Percentiles rank a stretch among this genome's conserved stretches.
These are phyloP conservation scores for Candida sanyaensis DNA, from an alignment of 1,139 yeast species.

Conservation along the genomic window DNA sequence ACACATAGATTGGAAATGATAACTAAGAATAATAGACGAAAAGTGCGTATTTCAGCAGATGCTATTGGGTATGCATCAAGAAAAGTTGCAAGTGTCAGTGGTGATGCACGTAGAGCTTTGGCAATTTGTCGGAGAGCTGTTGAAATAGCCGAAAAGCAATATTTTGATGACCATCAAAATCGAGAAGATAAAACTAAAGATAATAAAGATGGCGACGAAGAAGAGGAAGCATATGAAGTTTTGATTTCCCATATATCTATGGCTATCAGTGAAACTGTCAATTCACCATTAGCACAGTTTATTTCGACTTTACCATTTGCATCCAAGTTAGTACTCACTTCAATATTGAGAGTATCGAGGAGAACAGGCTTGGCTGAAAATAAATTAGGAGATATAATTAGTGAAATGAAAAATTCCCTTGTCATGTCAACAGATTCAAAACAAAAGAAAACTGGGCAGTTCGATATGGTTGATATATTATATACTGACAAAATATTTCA, in stretches of 20 bases:
- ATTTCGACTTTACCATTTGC: conserved; percentile 64
- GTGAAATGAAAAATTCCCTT: conserved; percentile 60
- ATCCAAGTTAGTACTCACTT: conserved; percentile 69
- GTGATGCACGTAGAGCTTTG: conserved; percentile 94
- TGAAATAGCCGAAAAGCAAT: conserved; percentile 76
- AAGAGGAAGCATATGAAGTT: conserved; percentile 50
- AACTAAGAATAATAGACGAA: conserved; percentile 37
- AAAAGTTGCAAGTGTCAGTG: conserved; percentile 94
- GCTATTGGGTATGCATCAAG: conserved; percentile 92
- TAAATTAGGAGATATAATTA: conserved; percentile 72
- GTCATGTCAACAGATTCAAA: conserved; percentile 8
- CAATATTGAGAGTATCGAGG: conserved; percentile 63
- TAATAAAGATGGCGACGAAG: conserved; percentile 17
- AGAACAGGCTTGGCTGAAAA: conserved; percentile 75
- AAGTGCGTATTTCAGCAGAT: conserved; percentile 59
- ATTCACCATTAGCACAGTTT: conserved; percentile 67
- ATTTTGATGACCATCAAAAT: conserved; percentile 9
- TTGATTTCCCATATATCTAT: conserved; percentile 69
- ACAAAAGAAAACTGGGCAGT: conserved; percentile 4
- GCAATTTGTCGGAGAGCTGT: conserved; percentile 89
- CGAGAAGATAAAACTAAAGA: conserved; percentile 16
- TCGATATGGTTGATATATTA: conserved; percentile 11
- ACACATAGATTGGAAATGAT: conserved; percentile 65
- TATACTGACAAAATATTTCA: conserved; percentile 7
- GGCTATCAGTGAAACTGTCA: conserved; percentile 80